phyloP scores from a whole-genome alignment of 2,329 filamentous ascomycete species.

The Chaetomium strumarium region DNA sequence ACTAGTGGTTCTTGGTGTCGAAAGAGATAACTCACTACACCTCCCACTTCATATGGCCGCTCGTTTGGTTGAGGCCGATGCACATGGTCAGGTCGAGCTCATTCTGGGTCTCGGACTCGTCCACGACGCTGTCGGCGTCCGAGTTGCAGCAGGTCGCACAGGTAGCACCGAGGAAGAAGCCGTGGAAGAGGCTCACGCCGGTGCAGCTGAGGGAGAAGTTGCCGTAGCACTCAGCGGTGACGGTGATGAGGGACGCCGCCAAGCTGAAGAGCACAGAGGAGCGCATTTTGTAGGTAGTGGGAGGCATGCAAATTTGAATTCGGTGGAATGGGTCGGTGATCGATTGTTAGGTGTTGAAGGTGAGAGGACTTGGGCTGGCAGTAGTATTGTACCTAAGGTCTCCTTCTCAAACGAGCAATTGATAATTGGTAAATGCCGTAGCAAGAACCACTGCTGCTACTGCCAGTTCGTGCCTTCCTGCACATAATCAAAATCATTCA shows the following conservation, averaged over 20 bases:
- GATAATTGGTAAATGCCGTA: too few species aligned
- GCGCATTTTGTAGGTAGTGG: conserved; percentile 2
- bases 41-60: conserved; percentile 10
- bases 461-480: conserved; percentile 1
- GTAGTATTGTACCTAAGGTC: too few species aligned
- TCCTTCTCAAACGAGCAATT: too few species aligned
- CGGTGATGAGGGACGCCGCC: not conserved
- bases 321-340: too few species aligned
- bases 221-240: not conserved
- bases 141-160: conserved; percentile 13
- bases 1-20: not conserved
- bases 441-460: not conserved
- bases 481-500: not conserved
- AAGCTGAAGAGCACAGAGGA: not conserved
- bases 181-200: conserved; percentile 6
- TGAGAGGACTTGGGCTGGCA: too few species aligned
- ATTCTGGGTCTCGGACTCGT: conserved; percentile 7
- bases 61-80: conserved; percentile 17
- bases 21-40: conserved; percentile 11
- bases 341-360: too few species aligned
- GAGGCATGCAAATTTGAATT: too few species aligned
- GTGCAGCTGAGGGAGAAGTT: conserved; percentile 19
- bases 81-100: conserved; percentile 20
- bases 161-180: conserved; percentile 9
- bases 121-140: not conserved